Conservation (phyloP, 2,329 filamentous ascomycete genomes). For the Rutstroemia sp. region DNA sequence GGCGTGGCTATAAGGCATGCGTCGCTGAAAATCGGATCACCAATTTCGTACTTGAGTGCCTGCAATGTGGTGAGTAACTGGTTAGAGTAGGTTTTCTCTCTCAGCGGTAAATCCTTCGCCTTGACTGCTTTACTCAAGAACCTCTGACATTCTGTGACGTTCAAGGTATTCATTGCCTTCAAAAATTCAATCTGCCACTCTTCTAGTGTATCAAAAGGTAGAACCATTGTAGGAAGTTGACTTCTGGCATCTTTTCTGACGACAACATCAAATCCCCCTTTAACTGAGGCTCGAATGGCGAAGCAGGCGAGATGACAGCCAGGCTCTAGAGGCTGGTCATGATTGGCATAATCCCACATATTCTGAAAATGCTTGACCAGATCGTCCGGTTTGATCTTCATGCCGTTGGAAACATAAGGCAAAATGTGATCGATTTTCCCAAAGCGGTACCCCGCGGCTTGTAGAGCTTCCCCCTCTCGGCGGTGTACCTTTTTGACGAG, state of each 20-base stretch:
- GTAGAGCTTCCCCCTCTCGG: constrained; percentile 55
- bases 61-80: constrained; percentile 38
- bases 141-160: constrained; percentile 37
- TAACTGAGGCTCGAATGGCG: constrained; percentile 43
- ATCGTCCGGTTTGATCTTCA: constrained; percentile 63
- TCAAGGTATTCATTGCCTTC: constrained; percentile 35
- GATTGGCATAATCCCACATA: constrained; percentile 53
- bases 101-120: constrained; percentile 31
- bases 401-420: constrained; percentile 59
- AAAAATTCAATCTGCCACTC: constrained; percentile 49
- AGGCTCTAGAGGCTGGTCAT: constrained; percentile 39
- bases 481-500: constrained; percentile 58
- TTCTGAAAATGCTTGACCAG: constrained; percentile 53
- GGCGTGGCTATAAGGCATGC: constrained; percentile 37
- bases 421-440: constrained; percentile 62
- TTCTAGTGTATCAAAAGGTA: constrained; percentile 47
- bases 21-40: constrained; percentile 38
- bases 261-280: constrained; percentile 32
- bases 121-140: constrained; percentile 28
- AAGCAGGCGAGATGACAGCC: constrained; percentile 54
- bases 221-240: constrained; percentile 50
- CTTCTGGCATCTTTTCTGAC: constrained; percentile 41
- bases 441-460: constrained; percentile 72
- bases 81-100: constrained; percentile 38
- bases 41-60: constrained; percentile 34